These are phyloP conservation scores for Melanomma pulvis-pyrius DNA, from an alignment of 495 filamentous ascomycete species.

Conservation along the genomic window DNA sequence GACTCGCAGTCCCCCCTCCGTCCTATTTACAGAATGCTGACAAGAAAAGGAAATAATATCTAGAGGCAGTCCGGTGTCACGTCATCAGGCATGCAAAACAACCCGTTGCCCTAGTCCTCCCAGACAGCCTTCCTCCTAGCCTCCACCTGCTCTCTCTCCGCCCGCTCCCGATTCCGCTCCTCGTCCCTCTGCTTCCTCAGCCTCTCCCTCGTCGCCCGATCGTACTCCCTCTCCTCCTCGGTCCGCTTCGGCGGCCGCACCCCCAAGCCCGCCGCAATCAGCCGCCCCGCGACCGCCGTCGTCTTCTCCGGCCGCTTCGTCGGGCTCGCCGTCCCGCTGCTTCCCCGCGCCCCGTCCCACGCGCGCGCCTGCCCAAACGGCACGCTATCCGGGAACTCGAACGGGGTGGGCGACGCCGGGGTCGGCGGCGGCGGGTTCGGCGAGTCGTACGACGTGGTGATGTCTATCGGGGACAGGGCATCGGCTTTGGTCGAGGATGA, in stretches of 20 bases:
- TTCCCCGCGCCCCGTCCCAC: constrained; percentile 19
- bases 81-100: background rate
- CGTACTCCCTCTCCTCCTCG: constrained; percentile 87
- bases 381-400: constrained; percentile 28
- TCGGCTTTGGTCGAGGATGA: constrained; percentile 51
- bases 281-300: constrained; percentile 81
- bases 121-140: constrained; percentile 75
- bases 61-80: background rate
- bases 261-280: constrained; percentile 90
- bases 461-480: constrained; percentile 36
- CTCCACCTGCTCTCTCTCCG: constrained; percentile 68
- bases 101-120: constrained; percentile 64
- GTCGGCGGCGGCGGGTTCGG: constrained; percentile 33
- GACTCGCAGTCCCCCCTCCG: too few relatives aligned
- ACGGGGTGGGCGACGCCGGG: constrained; percentile 37
- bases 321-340: constrained; percentile 28
- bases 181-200: constrained; percentile 76
- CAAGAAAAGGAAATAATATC: background rate
- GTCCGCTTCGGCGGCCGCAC: constrained; percentile 78
- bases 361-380: background rate
- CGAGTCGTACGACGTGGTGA: constrained; percentile 31
- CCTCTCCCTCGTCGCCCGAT: constrained; percentile 79
- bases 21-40: too few relatives aligned
- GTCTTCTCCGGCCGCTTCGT: constrained; percentile 77
- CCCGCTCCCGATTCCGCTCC: constrained; percentile 67